phyloP scores from a whole-genome alignment of 192 early-diverging fungal species.

The Podila horticola region DNA sequence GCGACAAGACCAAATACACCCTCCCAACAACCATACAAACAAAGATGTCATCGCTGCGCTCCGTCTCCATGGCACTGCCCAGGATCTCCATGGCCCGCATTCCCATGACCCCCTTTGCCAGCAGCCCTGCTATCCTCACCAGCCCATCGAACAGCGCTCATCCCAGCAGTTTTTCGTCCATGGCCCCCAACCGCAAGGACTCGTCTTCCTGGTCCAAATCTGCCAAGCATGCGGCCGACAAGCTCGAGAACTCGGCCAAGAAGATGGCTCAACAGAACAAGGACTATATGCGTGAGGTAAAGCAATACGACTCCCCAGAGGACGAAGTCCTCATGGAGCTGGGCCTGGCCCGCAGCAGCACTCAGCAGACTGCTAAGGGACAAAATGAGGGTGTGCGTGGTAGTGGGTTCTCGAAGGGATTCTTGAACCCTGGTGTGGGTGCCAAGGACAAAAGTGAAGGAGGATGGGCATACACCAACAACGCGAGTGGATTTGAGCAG shows the following conservation, averaged over 20 bases:
- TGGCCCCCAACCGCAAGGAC: slow-evolving; percentile 1
- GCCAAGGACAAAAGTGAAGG: not conserved
- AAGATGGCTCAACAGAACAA: slow-evolving; percentile 2
- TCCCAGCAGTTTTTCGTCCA: slow-evolving; percentile 25
- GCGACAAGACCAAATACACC: not conserved
- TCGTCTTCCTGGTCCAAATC: slow-evolving; percentile 9
- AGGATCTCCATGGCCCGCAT: slow-evolving; percentile 41
- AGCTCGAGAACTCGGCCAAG: slow-evolving; percentile 21
- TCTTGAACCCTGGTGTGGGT: not conserved
- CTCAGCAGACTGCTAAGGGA: not conserved
- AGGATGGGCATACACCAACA: not conserved
- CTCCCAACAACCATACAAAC: not conserved
- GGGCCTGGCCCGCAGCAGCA: slow-evolving; percentile 25
- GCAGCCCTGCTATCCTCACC: slow-evolving; percentile 3
- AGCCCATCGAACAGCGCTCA: slow-evolving; percentile 8
- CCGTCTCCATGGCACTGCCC: slow-evolving; percentile 21
- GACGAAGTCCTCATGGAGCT: slow-evolving; percentile 34
- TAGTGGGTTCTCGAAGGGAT: not conserved
- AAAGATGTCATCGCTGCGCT: slow-evolving; percentile 22
- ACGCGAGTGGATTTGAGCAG: slow-evolving; percentile 18
- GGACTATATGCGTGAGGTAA: slow-evolving; percentile 47
- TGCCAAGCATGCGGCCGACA: slow-evolving; percentile 11
- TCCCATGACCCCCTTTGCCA: slow-evolving; percentile 27
- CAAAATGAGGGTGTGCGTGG: not conserved
- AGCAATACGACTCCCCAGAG: slow-evolving; percentile 28